Conservation (phyloP, 345 rosid species). For the Cardamine chenopodiifolia region DNA sequence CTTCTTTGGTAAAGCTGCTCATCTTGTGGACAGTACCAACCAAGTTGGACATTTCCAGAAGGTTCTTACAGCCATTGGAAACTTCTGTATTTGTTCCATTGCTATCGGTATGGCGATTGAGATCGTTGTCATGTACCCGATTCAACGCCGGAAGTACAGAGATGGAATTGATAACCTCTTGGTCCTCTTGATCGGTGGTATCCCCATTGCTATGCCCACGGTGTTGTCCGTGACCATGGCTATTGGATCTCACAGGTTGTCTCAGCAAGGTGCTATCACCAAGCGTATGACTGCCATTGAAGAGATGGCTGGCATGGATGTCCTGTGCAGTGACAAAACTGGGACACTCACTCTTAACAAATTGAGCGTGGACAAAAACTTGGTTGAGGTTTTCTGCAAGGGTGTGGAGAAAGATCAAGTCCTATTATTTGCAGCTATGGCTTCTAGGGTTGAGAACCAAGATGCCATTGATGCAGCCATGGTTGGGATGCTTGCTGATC, state of each 20-base stretch:
- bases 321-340: constrained; percentile 86
- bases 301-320: constrained; percentile 95
- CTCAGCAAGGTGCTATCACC: constrained; percentile 92
- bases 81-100: constrained; percentile 89
- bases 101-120: constrained; percentile 78
- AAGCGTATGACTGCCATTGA: constrained; percentile 96
- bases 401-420: constrained; percentile 73
- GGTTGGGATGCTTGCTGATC: constrained; percentile 86
- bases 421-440: constrained; percentile 75
- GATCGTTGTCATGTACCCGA: constrained; percentile 87
- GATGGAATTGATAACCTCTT: constrained; percentile 84
- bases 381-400: constrained; percentile 78
- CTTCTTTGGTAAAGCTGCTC: constrained; percentile 92
- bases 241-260: constrained; percentile 78
- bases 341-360: constrained; percentile 87
- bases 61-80: constrained; percentile 90
- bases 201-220: constrained; percentile 96
- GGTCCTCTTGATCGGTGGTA: constrained; percentile 90
- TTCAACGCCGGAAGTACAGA: constrained; percentile 74
- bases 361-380: constrained; percentile 69
- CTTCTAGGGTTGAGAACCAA: constrained; percentile 84
- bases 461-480: constrained; percentile 93
- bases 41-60: constrained; percentile 93
- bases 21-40: constrained; percentile 83
- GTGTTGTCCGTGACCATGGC: constrained; percentile 95